Base-by-base conservation (phyloP, 257 asterid species). In the Primulina huaijiensis region DNA sequence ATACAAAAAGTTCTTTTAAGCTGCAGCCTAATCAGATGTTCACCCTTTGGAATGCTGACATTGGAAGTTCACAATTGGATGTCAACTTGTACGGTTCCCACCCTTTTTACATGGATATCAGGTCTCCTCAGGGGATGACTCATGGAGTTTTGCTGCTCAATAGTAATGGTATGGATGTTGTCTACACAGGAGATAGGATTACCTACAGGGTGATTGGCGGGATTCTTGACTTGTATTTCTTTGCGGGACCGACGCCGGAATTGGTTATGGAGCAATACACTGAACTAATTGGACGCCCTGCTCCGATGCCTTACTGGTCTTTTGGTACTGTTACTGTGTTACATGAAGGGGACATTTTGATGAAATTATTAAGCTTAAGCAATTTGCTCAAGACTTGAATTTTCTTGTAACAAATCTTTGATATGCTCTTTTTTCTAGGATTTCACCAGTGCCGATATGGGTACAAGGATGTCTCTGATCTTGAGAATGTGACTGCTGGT, bases 221-320 rank as follows among this genome's bases (percentile, higher is more conserved):
- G 56, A 60, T 88, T 69, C 50, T 92, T 60, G 97, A 92, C 70
- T 67, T 92, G 72, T 90, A 92, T 66, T 74, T 92, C 73, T 92
- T 92, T 9, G 81, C 84, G 7, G 98, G 98, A 7, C 97, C 98
- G 0, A 79, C 78, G 37, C 97, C 98, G 8, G 86, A 81, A 59
- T 11, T 74, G 86, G 96, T 88, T 21, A 76, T 90, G 84, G 90
- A 87, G 23, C 98, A 92, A 73, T 92, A 92, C 27, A 88, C 98
- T 5, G 80, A 76, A 52, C 90, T 92, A 59, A 80, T 90, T 55
- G 98, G 98, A 4, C 93, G 96, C 65, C 98, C 98, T 27, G 87
- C 96, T 4, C 82, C 95, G 4, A 86, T 92, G 95, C 97, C 98
- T 9, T 90, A 92, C 74, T 92, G 98, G 98, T 82, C 97, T 63